Evolutionary conservation across 2,329 filamentous ascomycete genomes (phyloP).

Genomic region (Trichothecium roseum): DNA sequence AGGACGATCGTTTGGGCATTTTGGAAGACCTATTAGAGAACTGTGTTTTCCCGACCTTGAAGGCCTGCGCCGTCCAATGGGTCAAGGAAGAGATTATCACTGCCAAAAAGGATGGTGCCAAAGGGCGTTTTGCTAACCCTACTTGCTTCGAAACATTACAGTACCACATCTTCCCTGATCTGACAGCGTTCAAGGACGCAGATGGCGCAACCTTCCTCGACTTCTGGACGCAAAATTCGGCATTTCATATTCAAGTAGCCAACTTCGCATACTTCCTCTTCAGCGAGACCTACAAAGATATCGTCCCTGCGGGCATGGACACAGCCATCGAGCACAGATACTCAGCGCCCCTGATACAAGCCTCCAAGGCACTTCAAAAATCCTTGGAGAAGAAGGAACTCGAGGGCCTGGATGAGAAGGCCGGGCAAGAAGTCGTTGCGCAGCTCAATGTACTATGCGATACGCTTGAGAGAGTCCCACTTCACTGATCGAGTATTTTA

Average conservation of each 20-base stretch:
- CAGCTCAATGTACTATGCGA: slow-evolving; percentile 32
- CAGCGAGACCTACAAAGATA: slow-evolving; percentile 29
- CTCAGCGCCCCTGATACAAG: slow-evolving; percentile 39
- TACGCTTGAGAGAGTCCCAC: slow-evolving; percentile 27
- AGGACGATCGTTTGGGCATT: slow-evolving; percentile 48
- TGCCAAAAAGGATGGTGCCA: slow-evolving; percentile 22
- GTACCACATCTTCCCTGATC: slow-evolving; percentile 49
- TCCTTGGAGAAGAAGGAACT: slow-evolving; percentile 20
- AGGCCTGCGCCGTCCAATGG: slow-evolving; percentile 54
- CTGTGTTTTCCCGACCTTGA: slow-evolving; percentile 51
- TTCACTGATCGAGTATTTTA: slow-evolving; percentile 19
- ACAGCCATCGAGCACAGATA: slow-evolving; percentile 49
- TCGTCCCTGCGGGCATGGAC: slow-evolving; percentile 46
- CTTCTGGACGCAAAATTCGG: slow-evolving; percentile 39
- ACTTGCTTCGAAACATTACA: slow-evolving; percentile 50
- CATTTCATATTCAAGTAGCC: slow-evolving; percentile 47
- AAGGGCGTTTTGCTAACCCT: slow-evolving; percentile 35
- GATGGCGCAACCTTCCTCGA: slow-evolving; percentile 33
- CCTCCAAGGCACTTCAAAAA: slow-evolving; percentile 25
- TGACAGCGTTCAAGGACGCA: slow-evolving; percentile 33
- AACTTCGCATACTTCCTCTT: slow-evolving; percentile 52
- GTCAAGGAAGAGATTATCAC: slow-evolving; percentile 50
- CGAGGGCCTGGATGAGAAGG: slow-evolving; percentile 15
- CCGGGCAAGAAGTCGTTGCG: slow-evolving; percentile 19
- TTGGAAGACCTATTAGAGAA: slow-evolving; percentile 56